These are phyloP conservation scores for Suillus subaureus DNA, from an alignment of 768 basidiomycete genomes.

Conservation along the genomic window DNA sequence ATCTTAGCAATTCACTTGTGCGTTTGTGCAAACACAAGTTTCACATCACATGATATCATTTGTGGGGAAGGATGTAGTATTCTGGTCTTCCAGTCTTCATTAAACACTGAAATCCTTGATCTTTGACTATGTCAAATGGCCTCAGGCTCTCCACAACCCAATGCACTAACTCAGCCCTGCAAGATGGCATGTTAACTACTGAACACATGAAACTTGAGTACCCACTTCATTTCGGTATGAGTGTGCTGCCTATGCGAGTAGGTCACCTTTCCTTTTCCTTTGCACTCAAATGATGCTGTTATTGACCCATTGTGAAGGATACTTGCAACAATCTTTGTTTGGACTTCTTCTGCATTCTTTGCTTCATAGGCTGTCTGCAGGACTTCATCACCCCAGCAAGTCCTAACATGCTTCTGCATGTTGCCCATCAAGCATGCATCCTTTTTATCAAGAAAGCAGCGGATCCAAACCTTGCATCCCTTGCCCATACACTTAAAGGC, in stretches of 20 bases:
- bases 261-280: conserved; percentile 29
- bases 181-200: not conserved
- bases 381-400: conserved; percentile 35
- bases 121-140: conserved; percentile 38
- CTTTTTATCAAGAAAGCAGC: conserved; percentile 26
- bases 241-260: conserved; percentile 33
- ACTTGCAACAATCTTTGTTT: conserved; percentile 3
- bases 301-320: conserved; percentile 20
- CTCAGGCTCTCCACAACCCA: conserved; percentile 37
- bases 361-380: conserved; percentile 17
- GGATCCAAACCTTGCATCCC: too few relatives aligned
- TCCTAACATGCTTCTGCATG: conserved; percentile 30
- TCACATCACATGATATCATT: not conserved
- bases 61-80: conserved; percentile 18
- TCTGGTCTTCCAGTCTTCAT: too few relatives aligned
- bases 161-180: conserved; percentile 32
- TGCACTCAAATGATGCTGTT: conserved; percentile 27
- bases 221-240: conserved; percentile 23
- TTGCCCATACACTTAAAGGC: too few relatives aligned
- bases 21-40: not conserved
- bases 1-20: not conserved
- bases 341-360: conserved; percentile 13
- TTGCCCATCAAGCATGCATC: conserved; percentile 35
- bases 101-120: conserved; percentile 29
- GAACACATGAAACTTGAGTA: not conserved